These are phyloP conservation scores for Miscanthus lutarioriparius DNA, from an alignment of 176 grass and related monocot species.

Conservation along the genomic window DNA sequence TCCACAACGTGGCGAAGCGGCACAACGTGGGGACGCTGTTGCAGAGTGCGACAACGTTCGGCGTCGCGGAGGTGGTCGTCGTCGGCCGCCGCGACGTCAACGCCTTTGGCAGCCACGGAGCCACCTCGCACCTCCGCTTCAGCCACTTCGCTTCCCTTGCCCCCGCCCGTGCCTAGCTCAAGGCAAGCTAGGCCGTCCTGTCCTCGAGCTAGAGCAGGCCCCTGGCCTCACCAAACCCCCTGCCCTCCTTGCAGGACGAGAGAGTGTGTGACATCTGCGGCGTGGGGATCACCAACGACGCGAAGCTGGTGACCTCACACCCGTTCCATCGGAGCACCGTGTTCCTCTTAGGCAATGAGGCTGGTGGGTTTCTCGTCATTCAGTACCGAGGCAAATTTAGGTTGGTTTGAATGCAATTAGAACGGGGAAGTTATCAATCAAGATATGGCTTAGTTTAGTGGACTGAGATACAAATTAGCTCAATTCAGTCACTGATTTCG, in stretches of 20 bases:
- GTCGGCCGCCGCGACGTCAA: constrained; percentile 86
- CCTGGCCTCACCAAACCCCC: not conserved
- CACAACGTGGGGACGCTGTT: constrained; percentile 88
- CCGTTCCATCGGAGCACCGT: constrained; percentile 74
- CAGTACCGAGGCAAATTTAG: not conserved
- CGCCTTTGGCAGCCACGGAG: constrained; percentile 81
- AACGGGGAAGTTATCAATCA: not conserved
- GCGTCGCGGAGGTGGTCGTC: constrained; percentile 77
- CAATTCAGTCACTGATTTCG: not conserved
- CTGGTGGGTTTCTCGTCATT: constrained; percentile 26
- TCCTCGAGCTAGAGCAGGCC: too few relatives aligned
- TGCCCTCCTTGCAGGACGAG: constrained; percentile 45
- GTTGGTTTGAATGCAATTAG: not conserved
- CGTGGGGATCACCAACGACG: constrained; percentile 77
- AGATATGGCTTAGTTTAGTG: not conserved
- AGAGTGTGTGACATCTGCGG: constrained; percentile 80
- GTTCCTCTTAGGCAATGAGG: constrained; percentile 92
- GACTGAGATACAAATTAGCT: not conserved
- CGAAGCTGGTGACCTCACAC: constrained; percentile 54
- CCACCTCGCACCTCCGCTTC: constrained; percentile 81
- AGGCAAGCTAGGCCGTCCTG: constrained; percentile 16
- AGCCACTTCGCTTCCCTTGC: constrained; percentile 65
- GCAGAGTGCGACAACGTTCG: constrained; percentile 75
- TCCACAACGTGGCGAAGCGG: constrained; percentile 92
- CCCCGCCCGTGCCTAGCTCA: constrained; percentile 52